A percentile compares a stretch with the other conserved stretches of the same genome.
Conservation (phyloP, 768 basidiomycete species). For the Suillus plorans region DNA sequence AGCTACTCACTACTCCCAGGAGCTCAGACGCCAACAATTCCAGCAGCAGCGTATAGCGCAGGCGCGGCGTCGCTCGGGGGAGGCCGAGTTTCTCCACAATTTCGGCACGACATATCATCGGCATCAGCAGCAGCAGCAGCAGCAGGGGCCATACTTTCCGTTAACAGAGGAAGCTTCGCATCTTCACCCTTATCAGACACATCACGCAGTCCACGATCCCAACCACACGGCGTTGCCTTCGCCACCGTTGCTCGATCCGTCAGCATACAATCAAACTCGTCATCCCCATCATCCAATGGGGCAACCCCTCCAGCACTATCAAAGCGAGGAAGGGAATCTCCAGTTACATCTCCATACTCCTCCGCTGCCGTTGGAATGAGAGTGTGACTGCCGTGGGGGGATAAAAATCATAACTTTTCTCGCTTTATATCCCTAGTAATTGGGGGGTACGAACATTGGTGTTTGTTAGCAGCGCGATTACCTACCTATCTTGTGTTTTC, state of each 20-base stretch:
- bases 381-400: constrained; percentile 22
- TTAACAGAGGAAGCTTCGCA: constrained; percentile 30
- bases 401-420: constrained; percentile 9
- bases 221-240: constrained; percentile 26
- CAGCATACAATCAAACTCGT: constrained; percentile 24
- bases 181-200: constrained; percentile 35
- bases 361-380: constrained; percentile 51
- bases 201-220: constrained; percentile 35
- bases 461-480: not conserved
- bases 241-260: constrained; percentile 35
- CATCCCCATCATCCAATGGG: constrained; percentile 35
- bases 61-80: constrained; percentile 34
- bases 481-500: not conserved
- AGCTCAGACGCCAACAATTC: constrained; percentile 45
- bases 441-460: constrained; percentile 24
- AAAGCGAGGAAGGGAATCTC: constrained; percentile 37
- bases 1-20: constrained; percentile 45
- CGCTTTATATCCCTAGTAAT: constrained; percentile 31
- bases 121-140: constrained; percentile 15
- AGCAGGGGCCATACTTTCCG: constrained; percentile 26
- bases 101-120: constrained; percentile 33
- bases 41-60: constrained; percentile 37
- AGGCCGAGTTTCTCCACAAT: constrained; percentile 38
- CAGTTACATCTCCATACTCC: constrained; percentile 44
- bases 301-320: constrained; percentile 35